These are phyloP conservation scores for Coriolopsis trogii DNA, from an alignment of 1,284 basidiomycete species.

Conservation along the genomic window DNA sequence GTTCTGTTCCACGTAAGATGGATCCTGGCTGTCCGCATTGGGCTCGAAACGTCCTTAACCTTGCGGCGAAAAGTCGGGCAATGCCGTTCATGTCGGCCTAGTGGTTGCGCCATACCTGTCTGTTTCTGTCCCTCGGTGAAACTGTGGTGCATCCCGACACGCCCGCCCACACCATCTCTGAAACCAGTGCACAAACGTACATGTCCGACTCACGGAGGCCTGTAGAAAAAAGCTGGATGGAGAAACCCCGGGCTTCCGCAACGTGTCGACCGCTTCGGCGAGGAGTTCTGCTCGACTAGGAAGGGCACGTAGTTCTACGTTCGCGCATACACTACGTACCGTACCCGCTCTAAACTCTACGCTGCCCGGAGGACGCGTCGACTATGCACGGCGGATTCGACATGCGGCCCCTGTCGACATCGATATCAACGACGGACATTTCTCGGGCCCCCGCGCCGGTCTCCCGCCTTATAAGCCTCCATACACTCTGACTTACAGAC, in stretches of 20 bases:
- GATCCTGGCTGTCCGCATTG: not conserved
- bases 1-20: not conserved
- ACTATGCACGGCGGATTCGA: slow-evolving; percentile 1
- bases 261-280: slow-evolving; percentile 8
- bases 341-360: slow-evolving; percentile 3
- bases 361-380: not conserved
- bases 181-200: not conserved
- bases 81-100: slow-evolving; percentile 11
- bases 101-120: not conserved
- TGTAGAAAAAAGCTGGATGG: slow-evolving; percentile 9
- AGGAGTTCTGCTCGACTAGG: slow-evolving; percentile 19
- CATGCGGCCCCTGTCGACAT: slow-evolving; percentile 15
- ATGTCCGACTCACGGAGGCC: not conserved
- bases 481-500: no score
- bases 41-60: not conserved
- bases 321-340: slow-evolving; percentile 4
- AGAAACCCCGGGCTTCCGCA: slow-evolving; percentile 14
- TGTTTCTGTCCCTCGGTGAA: slow-evolving; percentile 16
- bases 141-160: slow-evolving; percentile 9
- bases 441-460: slow-evolving; percentile 24
- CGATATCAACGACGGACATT: slow-evolving; percentile 30
- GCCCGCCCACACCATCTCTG: not conserved
- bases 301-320: slow-evolving; percentile 17
- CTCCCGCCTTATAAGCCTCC: slow-evolving; percentile 27
- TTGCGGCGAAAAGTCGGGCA: slow-evolving; percentile 18